phyloP scores from a whole-genome alignment of 1,284 basidiomycete genomes.

The Cronartium quercuum region DNA sequence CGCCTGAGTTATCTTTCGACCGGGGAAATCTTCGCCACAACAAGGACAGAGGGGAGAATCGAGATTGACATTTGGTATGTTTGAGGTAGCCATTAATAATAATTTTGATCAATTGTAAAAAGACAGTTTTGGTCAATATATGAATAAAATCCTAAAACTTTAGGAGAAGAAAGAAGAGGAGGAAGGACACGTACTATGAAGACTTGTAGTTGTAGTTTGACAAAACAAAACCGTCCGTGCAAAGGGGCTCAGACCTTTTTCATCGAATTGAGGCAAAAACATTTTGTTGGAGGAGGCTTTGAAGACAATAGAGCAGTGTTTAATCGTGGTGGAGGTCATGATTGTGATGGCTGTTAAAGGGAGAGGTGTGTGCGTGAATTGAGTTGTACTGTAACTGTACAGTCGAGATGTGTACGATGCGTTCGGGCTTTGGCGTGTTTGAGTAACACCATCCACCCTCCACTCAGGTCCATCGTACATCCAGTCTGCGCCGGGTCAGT shows the following conservation, averaged over 20 bases:
- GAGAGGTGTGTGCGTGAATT: background rate
- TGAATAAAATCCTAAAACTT: background rate
- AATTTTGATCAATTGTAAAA: too few species aligned
- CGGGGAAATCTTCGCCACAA: background rate
- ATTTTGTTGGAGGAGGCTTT: background rate
- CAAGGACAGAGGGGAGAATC: background rate
- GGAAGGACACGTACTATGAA: background rate
- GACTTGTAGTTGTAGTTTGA: too few species aligned
- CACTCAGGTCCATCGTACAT: background rate
- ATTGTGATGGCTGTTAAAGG: background rate
- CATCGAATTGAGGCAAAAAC: background rate
- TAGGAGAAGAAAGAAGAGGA: background rate
- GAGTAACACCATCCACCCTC: background rate
- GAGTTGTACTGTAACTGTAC: background rate
- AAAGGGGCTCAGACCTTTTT: too few species aligned
- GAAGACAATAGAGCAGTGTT: background rate
- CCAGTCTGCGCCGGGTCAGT: too few species aligned
- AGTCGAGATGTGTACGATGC: background rate
- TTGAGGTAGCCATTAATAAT: background rate
- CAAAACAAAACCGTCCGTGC: background rate
- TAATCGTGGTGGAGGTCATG: background rate
- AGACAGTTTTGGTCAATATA: background rate
- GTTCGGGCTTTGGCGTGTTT: background rate
- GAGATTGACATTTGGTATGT: background rate
- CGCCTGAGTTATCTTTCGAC: background rate